phyloP scores from a whole-genome alignment of 768 basidiomycete genomes.

The Leccinum rimulosum region DNA sequence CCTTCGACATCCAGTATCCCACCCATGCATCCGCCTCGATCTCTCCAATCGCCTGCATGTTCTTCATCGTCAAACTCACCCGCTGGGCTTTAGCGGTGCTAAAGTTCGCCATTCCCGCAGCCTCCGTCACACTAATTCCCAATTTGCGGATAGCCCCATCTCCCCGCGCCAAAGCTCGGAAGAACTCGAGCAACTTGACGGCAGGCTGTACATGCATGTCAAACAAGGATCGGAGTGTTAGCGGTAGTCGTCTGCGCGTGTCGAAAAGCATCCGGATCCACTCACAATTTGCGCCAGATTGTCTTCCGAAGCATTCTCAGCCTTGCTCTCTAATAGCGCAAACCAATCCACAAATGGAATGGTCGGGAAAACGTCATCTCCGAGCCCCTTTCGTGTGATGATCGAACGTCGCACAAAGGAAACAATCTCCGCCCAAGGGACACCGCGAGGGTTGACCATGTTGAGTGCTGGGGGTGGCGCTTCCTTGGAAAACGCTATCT shows the following conservation, averaged over 20 bases:
- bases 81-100: slow-evolving; percentile 11
- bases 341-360: slow-evolving; percentile 38
- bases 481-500: slow-evolving; percentile 22
- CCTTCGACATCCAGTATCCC: slow-evolving; percentile 24
- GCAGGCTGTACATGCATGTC: slow-evolving; percentile 27
- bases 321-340: slow-evolving; percentile 22
- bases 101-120: slow-evolving; percentile 22
- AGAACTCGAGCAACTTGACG: slow-evolving; percentile 36
- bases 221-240: neutral
- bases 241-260: neutral
- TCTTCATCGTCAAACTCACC: slow-evolving; percentile 23
- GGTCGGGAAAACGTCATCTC: slow-evolving; percentile 22
- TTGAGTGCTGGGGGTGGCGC: slow-evolving; percentile 30
- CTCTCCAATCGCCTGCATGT: slow-evolving; percentile 25
- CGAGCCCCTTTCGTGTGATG: slow-evolving; percentile 9
- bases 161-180: slow-evolving; percentile 22
- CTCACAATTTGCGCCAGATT: slow-evolving; percentile 34
- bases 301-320: slow-evolving; percentile 19
- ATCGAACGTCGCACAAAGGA: slow-evolving; percentile 18
- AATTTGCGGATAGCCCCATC: slow-evolving; percentile 8
- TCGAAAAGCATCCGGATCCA: neutral
- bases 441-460: slow-evolving; percentile 38
- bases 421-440: slow-evolving; percentile 34
- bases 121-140: slow-evolving; percentile 5
- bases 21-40: slow-evolving; percentile 27